Conservation (phyloP, 2,329 filamentous ascomycete genomes). For the Pleomassaria siparia region DNA sequence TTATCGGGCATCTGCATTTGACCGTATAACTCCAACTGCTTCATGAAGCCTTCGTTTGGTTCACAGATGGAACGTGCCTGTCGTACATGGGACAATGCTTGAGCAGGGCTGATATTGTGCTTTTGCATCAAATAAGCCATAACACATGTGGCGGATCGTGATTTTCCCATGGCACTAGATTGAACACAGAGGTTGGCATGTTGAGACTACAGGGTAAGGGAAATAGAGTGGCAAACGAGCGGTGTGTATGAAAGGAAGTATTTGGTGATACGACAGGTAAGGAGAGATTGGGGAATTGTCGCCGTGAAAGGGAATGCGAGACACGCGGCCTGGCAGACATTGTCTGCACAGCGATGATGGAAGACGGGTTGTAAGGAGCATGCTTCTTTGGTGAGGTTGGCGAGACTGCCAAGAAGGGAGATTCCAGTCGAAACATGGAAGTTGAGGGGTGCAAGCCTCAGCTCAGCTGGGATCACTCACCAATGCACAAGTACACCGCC, state of each 20-base stretch:
- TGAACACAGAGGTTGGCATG: slow-evolving; percentile 36
- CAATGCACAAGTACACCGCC: slow-evolving; percentile 70
- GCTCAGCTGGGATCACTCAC: slow-evolving; percentile 54
- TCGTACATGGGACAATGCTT: slow-evolving; percentile 71
- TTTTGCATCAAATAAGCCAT: slow-evolving; percentile 79
- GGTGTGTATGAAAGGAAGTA: slow-evolving; percentile 28
- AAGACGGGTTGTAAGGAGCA: slow-evolving; percentile 7
- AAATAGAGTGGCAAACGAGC: slow-evolving; percentile 39
- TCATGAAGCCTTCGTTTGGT: slow-evolving; percentile 89
- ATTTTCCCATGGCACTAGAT: slow-evolving; percentile 90
- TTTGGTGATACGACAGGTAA: slow-evolving; percentile 20
- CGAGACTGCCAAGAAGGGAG: slow-evolving; percentile 36
- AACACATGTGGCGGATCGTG: slow-evolving; percentile 80
- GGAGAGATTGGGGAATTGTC: slow-evolving; percentile 14
- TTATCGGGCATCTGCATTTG: slow-evolving; percentile 77
- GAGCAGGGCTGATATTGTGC: slow-evolving; percentile 54
- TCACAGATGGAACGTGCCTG: slow-evolving; percentile 75
- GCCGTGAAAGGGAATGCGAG: slow-evolving; percentile 12
- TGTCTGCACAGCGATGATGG: slow-evolving; percentile 10
- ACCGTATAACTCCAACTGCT: slow-evolving; percentile 84
- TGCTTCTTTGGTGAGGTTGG: slow-evolving; percentile 28
- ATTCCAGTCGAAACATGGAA: slow-evolving; percentile 27
- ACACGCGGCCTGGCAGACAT: slow-evolving; percentile 23
- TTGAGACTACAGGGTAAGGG: slow-evolving; percentile 28
- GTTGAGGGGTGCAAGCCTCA: slow-evolving; percentile 35